Percentiles rank a stretch among this genome's conserved stretches.
These are phyloP conservation scores for Pseudocercospora macadamiae DNA, from an alignment of 2,329 filamentous ascomycete genomes.

Conservation along the genomic window DNA sequence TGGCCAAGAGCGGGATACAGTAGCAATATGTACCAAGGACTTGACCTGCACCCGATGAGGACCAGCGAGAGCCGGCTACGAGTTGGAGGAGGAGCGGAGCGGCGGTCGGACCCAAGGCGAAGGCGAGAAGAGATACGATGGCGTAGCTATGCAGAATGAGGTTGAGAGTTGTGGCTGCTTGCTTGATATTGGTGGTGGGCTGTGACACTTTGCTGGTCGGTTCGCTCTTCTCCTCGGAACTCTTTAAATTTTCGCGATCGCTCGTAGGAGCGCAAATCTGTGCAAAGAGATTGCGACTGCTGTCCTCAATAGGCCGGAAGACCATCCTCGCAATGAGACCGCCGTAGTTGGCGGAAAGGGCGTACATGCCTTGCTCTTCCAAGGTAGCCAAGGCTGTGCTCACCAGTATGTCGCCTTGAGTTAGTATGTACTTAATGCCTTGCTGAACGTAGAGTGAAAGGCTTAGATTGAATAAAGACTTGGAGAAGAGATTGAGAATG, in stretches of 20 bases:
- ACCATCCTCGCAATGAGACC: conserved; percentile 84
- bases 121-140: conserved; percentile 70
- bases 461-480: conserved; percentile 70
- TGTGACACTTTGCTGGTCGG: conserved; percentile 10
- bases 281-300: conserved; percentile 85
- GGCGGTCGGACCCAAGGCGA: conserved; percentile 73
- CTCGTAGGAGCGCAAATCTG: conserved; percentile 64
- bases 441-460: conserved; percentile 87
- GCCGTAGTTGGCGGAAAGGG: conserved; percentile 89
- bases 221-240: conserved; percentile 41
- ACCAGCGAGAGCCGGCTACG: conserved; percentile 78
- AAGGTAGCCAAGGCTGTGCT: conserved; percentile 77
- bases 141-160: conserved; percentile 73
- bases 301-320: conserved; percentile 95
- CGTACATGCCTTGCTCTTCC: conserved; percentile 85
- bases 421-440: conserved; percentile 87
- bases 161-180: conserved; percentile 58
- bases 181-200: conserved; percentile 29
- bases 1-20: conserved; percentile 87
- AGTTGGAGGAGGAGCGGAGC: conserved; percentile 74
- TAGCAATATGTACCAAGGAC: conserved; percentile 83
- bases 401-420: conserved; percentile 90
- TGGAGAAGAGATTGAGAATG: conserved; percentile 65
- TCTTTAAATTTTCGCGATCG: conserved; percentile 29
- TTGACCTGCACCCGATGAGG: conserved; percentile 68